Evolutionary conservation across 768 basidiomycete species (phyloP).

Genomic region (Phaffia tasmanica): DNA sequence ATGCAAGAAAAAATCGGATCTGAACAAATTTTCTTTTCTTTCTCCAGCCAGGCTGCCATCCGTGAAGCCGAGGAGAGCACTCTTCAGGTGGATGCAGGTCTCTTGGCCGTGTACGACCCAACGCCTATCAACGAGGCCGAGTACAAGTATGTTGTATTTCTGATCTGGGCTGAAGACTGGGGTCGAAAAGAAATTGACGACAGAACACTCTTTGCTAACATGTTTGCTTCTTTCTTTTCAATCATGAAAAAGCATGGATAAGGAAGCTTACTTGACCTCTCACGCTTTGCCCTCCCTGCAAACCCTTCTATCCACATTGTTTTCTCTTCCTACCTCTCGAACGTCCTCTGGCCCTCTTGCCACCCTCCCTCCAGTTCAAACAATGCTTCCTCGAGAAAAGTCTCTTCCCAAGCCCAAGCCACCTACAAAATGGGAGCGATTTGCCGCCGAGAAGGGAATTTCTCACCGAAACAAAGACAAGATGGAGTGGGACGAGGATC

Average conservation of each 20-base stretch:
- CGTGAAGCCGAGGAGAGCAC: constrained; percentile 64
- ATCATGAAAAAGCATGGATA: constrained; percentile 48
- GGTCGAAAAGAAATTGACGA: not conserved
- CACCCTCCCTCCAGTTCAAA: constrained; percentile 63
- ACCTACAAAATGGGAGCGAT: constrained; percentile 91
- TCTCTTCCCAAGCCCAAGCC: constrained; percentile 86
- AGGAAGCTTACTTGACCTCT: constrained; percentile 67
- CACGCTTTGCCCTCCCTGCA: constrained; percentile 71
- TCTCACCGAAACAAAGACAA: constrained; percentile 63
- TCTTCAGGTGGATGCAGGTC: constrained; percentile 68
- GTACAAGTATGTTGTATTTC: constrained; percentile 54
- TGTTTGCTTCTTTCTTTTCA: not conserved
- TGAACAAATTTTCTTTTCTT: not conserved
- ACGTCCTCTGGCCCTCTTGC: constrained; percentile 66
- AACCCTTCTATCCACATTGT: constrained; percentile 64
- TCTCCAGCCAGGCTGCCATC: constrained; percentile 47
- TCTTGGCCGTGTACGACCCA: constrained; percentile 73
- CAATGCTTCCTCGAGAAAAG: constrained; percentile 75
- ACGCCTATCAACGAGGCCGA: constrained; percentile 74
- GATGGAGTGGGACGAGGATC: constrained; percentile 87
- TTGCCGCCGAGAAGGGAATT: constrained; percentile 90
- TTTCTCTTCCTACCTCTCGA: constrained; percentile 59
- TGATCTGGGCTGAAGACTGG: not conserved
- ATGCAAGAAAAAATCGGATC: not conserved
- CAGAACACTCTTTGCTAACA: not conserved